phyloP scores from a whole-genome alignment of 1,139 yeast genomes.

The Protomyces arabidopsidicola region DNA sequence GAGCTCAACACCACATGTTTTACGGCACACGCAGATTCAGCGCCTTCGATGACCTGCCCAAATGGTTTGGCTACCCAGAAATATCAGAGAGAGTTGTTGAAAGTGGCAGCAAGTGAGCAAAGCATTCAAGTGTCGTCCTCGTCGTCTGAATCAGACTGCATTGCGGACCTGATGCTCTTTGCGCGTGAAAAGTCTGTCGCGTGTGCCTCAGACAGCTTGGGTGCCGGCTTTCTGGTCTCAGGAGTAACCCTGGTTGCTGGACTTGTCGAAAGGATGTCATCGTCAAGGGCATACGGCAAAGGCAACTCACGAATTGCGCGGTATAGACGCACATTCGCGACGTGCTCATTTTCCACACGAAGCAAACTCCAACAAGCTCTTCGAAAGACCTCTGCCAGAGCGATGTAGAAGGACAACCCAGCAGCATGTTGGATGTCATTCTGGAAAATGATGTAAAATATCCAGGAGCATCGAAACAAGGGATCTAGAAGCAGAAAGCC shows the following conservation, averaged over 20 bases:
- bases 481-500: slow-evolving; percentile 68
- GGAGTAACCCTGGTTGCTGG: slow-evolving; percentile 2
- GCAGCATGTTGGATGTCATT: slow-evolving; percentile 82
- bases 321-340: slow-evolving; percentile 71
- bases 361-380: slow-evolving; percentile 84
- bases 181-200: slow-evolving; percentile 24
- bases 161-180: slow-evolving; percentile 11
- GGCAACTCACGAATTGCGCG: slow-evolving; percentile 85
- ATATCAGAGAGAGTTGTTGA: neutral
- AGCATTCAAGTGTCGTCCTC: neutral
- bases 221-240: slow-evolving; percentile 6
- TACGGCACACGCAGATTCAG: slow-evolving; percentile 7
- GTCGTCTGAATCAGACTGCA: slow-evolving; percentile 6
- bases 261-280: neutral
- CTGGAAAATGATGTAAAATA: slow-evolving; percentile 68
- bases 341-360: slow-evolving; percentile 92
- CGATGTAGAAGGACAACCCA: slow-evolving; percentile 77
- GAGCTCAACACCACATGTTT: slow-evolving; percentile 14
- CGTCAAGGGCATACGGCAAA: slow-evolving; percentile 38
- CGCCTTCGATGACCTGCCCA: slow-evolving; percentile 3
- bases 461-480: slow-evolving; percentile 79
- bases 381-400: slow-evolving; percentile 72
- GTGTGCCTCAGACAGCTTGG: slow-evolving; percentile 16
- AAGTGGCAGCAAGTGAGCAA: neutral
- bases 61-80: slow-evolving; percentile 1